phyloP scores from a whole-genome alignment of 2,329 filamentous ascomycete species.

The Trichoderma aggressivum region DNA sequence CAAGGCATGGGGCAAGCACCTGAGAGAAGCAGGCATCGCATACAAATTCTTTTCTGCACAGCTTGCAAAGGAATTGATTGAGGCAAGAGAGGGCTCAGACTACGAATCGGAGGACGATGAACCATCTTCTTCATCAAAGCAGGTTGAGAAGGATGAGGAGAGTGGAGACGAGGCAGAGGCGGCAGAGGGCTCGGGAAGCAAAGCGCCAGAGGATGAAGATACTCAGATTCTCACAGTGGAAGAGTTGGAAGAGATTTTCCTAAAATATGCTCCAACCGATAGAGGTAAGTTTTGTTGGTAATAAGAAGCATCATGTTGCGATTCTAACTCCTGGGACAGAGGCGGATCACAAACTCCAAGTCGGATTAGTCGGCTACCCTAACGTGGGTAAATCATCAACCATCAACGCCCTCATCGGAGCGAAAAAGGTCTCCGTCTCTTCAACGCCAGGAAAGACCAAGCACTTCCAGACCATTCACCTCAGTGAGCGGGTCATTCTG shows the following conservation, averaged over 20 bases:
- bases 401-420: constrained; percentile 96
- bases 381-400: constrained; percentile 99
- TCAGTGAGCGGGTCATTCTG: constrained; percentile 82
- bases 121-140: constrained; percentile 19
- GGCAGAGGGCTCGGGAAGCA: constrained; percentile 24
- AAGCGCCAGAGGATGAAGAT: constrained; percentile 47
- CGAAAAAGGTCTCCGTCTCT: constrained; percentile 98
- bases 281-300: constrained; percentile 39
- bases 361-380: constrained; percentile 94
- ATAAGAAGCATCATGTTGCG: not conserved
- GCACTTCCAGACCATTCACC: constrained; percentile 97
- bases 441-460: constrained; percentile 98
- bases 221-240: constrained; percentile 87
- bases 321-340: constrained; percentile 33
- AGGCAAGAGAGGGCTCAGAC: constrained; percentile 57
- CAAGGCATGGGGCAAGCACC: constrained; percentile 79
- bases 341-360: constrained; percentile 67
- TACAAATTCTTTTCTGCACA: constrained; percentile 97
- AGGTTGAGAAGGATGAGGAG: constrained; percentile 22
- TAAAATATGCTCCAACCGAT: constrained; percentile 62
- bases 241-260: constrained; percentile 85
- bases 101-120: constrained; percentile 44
- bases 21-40: constrained; percentile 74
- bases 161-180: constrained; percentile 24
- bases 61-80: constrained; percentile 84